These are phyloP conservation scores for Platanus orientalis DNA, from an alignment of 164 flowering plant species.

Conservation along the genomic window DNA sequence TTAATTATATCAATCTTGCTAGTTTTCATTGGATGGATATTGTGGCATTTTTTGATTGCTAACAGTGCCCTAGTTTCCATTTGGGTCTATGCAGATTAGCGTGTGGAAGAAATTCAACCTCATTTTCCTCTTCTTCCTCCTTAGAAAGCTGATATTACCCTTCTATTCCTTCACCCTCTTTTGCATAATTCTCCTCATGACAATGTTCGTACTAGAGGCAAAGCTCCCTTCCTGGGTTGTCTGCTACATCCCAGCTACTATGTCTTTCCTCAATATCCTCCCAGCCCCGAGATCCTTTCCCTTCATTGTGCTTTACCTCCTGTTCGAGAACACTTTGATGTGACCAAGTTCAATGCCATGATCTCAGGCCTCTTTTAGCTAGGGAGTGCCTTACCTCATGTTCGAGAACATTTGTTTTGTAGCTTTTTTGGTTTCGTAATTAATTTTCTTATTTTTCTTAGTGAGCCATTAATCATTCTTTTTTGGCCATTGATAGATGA, in stretches of 20 bases:
- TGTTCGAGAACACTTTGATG: too few species aligned
- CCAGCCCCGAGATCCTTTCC: conserved; percentile 27
- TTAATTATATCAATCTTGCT: neutral
- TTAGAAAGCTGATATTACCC: conserved; percentile 19
- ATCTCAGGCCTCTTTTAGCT: too few species aligned
- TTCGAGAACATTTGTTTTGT: too few species aligned
- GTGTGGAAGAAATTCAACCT: conserved; percentile 24
- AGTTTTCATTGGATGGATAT: neutral
- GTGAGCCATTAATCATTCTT: too few species aligned
- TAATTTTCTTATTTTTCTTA: too few species aligned
- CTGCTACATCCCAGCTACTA: conserved; percentile 20
- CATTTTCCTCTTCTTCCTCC: conserved; percentile 12
- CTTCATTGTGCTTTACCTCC: too few species aligned
- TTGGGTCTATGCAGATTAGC: conserved; percentile 16
- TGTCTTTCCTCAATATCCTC: conserved; percentile 27
- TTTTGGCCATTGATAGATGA: too few species aligned
- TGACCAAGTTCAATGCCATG: too few species aligned
- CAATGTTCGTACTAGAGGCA: conserved; percentile 18
- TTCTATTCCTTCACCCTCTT: conserved; percentile 25
- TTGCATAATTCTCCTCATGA: too few species aligned
- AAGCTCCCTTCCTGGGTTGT: conserved; percentile 26
- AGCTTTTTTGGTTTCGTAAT: too few species aligned
- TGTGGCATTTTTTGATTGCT: neutral
- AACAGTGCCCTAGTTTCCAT: neutral
- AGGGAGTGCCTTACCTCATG: too few species aligned